Percentiles rank a stretch among this genome's conserved stretches.
Conservation (phyloP, 495 filamentous ascomycete genomes). For the Collariella sp. region DNA sequence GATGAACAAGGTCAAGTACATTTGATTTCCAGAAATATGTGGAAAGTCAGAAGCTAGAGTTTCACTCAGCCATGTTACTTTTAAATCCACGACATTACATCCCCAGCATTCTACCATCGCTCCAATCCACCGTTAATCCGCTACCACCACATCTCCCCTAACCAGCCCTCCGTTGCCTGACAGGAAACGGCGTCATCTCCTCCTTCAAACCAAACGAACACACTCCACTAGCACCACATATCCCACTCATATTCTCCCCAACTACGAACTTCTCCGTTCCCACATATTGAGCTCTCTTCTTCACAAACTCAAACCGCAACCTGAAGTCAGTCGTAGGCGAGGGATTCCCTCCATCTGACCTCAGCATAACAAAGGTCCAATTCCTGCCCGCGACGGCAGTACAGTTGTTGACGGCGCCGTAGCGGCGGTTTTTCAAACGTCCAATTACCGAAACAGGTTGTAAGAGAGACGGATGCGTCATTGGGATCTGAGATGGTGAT, state of each 20-base stretch:
- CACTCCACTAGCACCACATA: slow-evolving; percentile 15
- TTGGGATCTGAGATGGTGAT: slow-evolving; percentile 13
- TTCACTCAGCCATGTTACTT: no score
- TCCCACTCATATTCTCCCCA: slow-evolving; percentile 6
- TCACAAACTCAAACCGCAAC: slow-evolving; percentile 8
- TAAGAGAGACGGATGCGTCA: background rate
- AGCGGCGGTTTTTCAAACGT: slow-evolving; percentile 4
- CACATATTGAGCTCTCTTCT: background rate
- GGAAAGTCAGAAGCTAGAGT: no score
- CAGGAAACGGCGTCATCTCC: slow-evolving; percentile 1
- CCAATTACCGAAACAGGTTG: slow-evolving; percentile 12
- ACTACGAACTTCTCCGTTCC: slow-evolving; percentile 9
- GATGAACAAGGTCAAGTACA: no score
- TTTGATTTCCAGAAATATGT: no score
- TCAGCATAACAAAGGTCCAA: slow-evolving; percentile 15
- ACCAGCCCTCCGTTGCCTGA: background rate
- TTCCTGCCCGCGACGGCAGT: slow-evolving; percentile 2
- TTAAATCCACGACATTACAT: no score
- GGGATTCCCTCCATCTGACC: background rate
- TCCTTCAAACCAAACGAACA: slow-evolving; percentile 18
- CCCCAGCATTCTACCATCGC: no score
- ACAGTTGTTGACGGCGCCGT: slow-evolving; percentile 6
- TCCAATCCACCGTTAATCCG: no score
- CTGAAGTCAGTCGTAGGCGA: slow-evolving; percentile 16
- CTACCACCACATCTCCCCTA: no score